These are phyloP conservation scores for Phytophthora crassamura DNA, from an alignment of 352 stramenopile species.

Conservation along the genomic window DNA sequence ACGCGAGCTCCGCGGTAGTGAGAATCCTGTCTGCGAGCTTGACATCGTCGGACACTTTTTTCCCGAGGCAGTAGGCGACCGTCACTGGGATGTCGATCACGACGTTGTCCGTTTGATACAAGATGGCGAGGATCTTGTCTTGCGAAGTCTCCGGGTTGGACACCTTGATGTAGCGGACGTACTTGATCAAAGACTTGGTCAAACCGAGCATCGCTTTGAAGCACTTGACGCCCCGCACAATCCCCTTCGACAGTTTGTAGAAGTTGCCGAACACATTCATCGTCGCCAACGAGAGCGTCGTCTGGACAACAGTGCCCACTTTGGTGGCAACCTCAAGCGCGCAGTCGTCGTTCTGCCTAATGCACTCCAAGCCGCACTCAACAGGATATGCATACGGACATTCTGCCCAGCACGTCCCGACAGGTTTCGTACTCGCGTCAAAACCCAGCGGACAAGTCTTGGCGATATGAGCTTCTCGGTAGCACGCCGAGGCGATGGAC, in stretches of 20 bases:
- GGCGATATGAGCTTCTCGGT: conserved; percentile 32
- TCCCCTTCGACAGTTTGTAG: conserved; percentile 14
- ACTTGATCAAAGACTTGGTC: conserved; percentile 37
- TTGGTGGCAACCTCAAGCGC: conserved; percentile 30
- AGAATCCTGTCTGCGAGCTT: conserved; percentile 39
- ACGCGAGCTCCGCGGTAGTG: conserved; percentile 28
- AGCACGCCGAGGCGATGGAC: conserved; percentile 27
- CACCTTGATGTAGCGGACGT: conserved; percentile 34
- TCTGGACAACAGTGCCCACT: conserved; percentile 14
- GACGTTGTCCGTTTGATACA: conserved; percentile 48
- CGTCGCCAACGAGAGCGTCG: conserved; percentile 21
- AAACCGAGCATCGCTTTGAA: conserved; percentile 29
- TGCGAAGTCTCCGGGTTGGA: conserved; percentile 31
- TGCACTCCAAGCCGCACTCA: conserved; percentile 46
- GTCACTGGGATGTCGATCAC: conserved; percentile 48
- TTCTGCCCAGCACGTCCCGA: conserved; percentile 39
- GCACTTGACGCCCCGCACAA: conserved; percentile 37
- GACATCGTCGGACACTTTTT: conserved; percentile 23
- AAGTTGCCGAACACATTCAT: conserved; percentile 24
- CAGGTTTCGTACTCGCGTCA: conserved; percentile 10
- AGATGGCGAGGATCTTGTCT: conserved; percentile 40
- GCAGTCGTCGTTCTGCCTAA: conserved; percentile 47
- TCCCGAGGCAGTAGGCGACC: conserved; percentile 42
- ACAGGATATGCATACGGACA: conserved; percentile 49
- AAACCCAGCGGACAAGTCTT: conserved; percentile 26